Evolutionary conservation across 2,329 filamentous ascomycete species (phyloP).

Genomic region (Pseudocercospora fuligena): DNA sequence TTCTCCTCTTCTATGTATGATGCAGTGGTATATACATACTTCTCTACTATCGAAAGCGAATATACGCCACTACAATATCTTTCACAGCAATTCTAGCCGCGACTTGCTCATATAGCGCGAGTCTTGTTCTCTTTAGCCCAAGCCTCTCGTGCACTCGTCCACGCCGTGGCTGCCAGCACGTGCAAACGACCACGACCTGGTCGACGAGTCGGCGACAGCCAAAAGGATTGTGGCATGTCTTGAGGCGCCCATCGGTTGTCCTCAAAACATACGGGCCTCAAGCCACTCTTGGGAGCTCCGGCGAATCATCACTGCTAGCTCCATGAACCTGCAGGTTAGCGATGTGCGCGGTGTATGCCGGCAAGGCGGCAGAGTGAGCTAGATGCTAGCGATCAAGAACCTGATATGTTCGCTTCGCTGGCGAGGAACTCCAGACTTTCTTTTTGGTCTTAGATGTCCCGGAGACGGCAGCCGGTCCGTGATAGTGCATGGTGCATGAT

Average conservation of each 20-base stretch:
- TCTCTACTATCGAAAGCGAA: background rate
- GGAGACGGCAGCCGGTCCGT: background rate
- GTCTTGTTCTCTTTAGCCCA: background rate
- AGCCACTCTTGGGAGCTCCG: background rate
- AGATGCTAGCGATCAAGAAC: background rate
- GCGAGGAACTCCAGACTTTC: background rate
- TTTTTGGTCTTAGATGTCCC: background rate
- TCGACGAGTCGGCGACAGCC: background rate
- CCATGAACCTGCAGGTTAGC: background rate
- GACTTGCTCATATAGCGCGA: background rate
- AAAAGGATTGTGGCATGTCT: slow-evolving; percentile 1
- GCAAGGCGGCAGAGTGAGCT: background rate
- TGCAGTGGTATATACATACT: background rate
- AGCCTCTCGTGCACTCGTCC: background rate
- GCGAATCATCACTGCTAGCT: background rate
- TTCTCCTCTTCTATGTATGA: background rate
- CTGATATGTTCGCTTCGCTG: background rate
- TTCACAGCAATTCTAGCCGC: background rate
- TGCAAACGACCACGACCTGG: background rate
- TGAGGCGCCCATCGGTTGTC: background rate
- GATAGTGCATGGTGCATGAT: background rate
- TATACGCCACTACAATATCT: too few relatives aligned
- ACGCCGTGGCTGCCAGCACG: background rate
- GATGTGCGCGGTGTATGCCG: background rate
- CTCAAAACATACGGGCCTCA: slow-evolving; percentile 1